A percentile compares a stretch with the other conserved stretches of the same genome.
phyloP scores from a whole-genome alignment of 371 early-diverging fungal genomes.

The Syncephalastrum racemosum region DNA sequence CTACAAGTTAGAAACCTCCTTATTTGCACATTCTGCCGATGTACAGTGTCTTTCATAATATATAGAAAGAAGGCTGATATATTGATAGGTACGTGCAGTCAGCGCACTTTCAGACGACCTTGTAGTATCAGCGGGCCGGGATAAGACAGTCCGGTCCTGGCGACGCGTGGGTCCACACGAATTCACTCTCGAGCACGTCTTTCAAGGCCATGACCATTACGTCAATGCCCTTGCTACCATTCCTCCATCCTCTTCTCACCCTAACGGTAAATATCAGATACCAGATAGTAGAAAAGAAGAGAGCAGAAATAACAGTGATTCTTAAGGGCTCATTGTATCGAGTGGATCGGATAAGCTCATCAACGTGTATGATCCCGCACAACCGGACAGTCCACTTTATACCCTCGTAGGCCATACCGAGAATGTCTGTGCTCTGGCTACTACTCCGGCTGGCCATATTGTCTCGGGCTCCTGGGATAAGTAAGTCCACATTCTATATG shows the following conservation, averaged over 20 bases:
- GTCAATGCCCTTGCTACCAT: conserved; percentile 80
- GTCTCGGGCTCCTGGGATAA: conserved; percentile 98
- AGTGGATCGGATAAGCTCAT: conserved; percentile 87
- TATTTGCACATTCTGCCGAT: too few species aligned
- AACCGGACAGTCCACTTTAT: conserved; percentile 59
- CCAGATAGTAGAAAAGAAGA: background rate
- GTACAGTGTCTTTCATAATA: too few species aligned
- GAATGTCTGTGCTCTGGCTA: conserved; percentile 81
- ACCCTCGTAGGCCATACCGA: conserved; percentile 84
- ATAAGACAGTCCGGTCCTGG: conserved; percentile 72
- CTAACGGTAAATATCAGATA: conserved; percentile 54
- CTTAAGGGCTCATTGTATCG: conserved; percentile 75
- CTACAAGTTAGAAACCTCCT: too few species aligned
- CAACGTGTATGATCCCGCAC: conserved; percentile 70
- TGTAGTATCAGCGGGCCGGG: conserved; percentile 81
- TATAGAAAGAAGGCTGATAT: too few species aligned
- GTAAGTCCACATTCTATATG: conserved; percentile 44
- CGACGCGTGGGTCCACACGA: conserved; percentile 37
- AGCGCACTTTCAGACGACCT: conserved; percentile 60
- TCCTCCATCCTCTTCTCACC: conserved; percentile 54
- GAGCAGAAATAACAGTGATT: background rate
- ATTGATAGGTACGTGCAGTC: conserved; percentile 68
- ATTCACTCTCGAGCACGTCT: conserved; percentile 56
- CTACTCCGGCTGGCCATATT: conserved; percentile 64
- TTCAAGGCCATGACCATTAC: conserved; percentile 74